Evolutionary conservation across 768 basidiomycete species (phyloP).

Genomic region (Clitopilus hobsonii): DNA sequence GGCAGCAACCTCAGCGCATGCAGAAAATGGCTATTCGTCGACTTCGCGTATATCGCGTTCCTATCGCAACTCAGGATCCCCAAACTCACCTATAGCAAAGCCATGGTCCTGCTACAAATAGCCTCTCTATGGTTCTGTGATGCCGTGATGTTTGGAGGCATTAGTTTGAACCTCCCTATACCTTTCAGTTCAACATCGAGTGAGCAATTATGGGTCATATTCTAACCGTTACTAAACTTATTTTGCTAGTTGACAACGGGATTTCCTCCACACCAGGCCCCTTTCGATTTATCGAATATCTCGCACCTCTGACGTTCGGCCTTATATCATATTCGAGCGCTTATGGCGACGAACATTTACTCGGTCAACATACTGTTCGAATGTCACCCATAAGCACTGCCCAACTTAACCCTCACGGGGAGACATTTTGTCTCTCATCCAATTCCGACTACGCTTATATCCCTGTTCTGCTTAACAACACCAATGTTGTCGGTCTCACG

Average conservation of each 20-base stretch:
- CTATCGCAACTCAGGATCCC: conserved; percentile 71
- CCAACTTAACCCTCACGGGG: conserved; percentile 72
- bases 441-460: conserved; percentile 55
- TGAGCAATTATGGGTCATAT: not conserved
- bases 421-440: conserved; percentile 69
- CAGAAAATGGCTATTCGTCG: conserved; percentile 72
- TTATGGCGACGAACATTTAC: conserved; percentile 53
- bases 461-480: conserved; percentile 89
- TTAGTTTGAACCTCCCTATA: conserved; percentile 42
- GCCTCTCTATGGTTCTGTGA: conserved; percentile 57
- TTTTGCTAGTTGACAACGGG: conserved; percentile 28
- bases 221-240: not conserved
- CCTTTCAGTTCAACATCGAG: not conserved
- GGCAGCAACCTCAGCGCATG: conserved; percentile 38
- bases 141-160: conserved; percentile 67
- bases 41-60: conserved; percentile 52
- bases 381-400: conserved; percentile 95
- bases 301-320: conserved; percentile 48
- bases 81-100: conserved; percentile 60
- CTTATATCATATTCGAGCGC: conserved; percentile 37
- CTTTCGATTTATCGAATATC: conserved; percentile 42
- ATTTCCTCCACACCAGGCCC: conserved; percentile 38
- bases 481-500: conserved; percentile 61
- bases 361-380: conserved; percentile 87
- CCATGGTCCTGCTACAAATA: conserved; percentile 62